Base-by-base conservation (phyloP, 345 rosid species). In the Acer campestre region DNA sequence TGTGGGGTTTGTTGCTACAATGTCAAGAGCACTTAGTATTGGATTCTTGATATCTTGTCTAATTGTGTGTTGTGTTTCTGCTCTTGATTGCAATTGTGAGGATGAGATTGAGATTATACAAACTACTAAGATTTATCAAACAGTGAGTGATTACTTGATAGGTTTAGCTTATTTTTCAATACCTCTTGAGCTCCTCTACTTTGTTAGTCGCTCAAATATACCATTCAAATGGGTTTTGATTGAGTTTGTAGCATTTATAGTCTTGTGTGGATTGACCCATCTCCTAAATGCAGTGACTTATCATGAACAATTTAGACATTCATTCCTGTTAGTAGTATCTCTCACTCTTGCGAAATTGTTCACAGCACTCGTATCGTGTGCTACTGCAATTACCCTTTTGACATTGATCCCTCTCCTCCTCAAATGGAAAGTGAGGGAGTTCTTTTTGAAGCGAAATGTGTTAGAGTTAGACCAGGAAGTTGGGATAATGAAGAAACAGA, bases 221-320 rank as follows among this genome's bases (percentile, higher is more conserved):
- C 99, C 99, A 12, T 95, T 95, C 85, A 95, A 95, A 91, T 95
- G 99, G 99, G 99, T 95, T 53, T 92, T 95, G 12, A 80, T 89
- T 73, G 88, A 90, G 69, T 95, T 95, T 81, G 89, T 95, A 64
- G 94, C 93, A 1, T 95, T 95, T 78, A 95, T 95, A 35, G 98
- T 95, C 71, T 97, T 95, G 62, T 95, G 99, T 79, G 99, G 99
- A 8, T 84, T 95, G 87, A 89, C 98, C 22, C 99, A 95, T 83
- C 78, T 95, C 86, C 88, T 95, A 67, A 93, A 89, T 62, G 97
- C 85, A 13, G 89, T 96, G 98, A 93, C 98, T 29, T 93, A 92
- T 66, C 90, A 92, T 73, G 97, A 97, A 27, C 97, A 93, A 20
- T 59, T 18, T 20, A 59, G 27, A 0, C 98, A 93, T 77, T 88